Evolutionary conservation across 169 alveolate genomes (phyloP), one percentile per base, ranked within the genome.

Genomic region (Cryptosporidium felis): DNA sequence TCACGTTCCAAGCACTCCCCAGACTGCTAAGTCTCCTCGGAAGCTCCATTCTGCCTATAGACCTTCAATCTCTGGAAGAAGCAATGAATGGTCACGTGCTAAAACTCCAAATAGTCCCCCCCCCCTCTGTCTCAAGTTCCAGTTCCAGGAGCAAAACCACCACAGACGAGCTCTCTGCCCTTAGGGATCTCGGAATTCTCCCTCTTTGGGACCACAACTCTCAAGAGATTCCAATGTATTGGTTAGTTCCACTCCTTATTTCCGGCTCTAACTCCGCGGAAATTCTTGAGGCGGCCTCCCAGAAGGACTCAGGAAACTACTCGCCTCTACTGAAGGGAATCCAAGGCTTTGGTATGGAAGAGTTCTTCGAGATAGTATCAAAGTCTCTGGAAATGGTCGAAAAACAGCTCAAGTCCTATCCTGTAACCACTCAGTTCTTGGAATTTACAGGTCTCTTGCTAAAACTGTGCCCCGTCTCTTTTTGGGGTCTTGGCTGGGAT

Each of bases 401-500:
- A 56, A 74, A 74, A 10, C 85, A 53, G 16, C 53, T 53, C 14
- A 74, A 53, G 16, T 74, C 85, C 9, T 74, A 74, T 41, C 85
- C 85, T 9, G 56, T 74, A 23, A 51, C 85, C n/a, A 36, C 49
- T 12, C 85, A 74, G n/a, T 36, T 47, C 12, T 67, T 74, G 51
- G 62, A 53, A 36, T 74, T 74, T 74, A 36, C 56, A 9, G 41
- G 23, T 5, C 36, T 16, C 23, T 18, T 74, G 36, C 56, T 74
- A n/a, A 32, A n/a, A 12, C 41, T 21, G 10, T 74, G 85, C 23
- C 85, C 85, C 1, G 85, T 49, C 41, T 74, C 49, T 9, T 74
- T 74, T 3, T 74, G 85, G 85, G 85, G 85, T 6, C 61, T 74
- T 3, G 85, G 85, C 3, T 74, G 85, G 85, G 67, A 49, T 18